Conservation (phyloP, 176 grass and related monocot genomes). For the Juncus inflexus region DNA sequence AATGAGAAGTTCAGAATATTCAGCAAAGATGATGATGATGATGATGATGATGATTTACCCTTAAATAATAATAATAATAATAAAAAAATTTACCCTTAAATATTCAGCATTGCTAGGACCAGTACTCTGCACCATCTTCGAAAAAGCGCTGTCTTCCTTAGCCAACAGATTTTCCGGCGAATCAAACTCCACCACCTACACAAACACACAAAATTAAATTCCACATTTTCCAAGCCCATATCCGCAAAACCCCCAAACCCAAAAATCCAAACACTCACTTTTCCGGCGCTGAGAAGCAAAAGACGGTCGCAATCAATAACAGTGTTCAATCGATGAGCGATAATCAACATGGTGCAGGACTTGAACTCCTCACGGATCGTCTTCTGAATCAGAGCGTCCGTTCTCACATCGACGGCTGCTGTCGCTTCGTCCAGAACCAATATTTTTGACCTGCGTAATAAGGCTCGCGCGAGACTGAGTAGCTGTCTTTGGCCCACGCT, state of each 20-base stretch:
- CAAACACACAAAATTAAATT: constrained; percentile 20
- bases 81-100: constrained; percentile 51
- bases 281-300: constrained; percentile 79
- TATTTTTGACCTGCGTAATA: constrained; percentile 90
- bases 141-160: constrained; percentile 86
- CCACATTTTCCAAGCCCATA: no score
- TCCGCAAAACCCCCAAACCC: neutral
- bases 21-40: no score
- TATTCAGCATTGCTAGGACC: constrained; percentile 92
- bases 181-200: constrained; percentile 91
- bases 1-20: no score
- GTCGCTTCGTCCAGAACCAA: constrained; percentile 98
- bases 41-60: no score
- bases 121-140: constrained; percentile 97
- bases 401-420: constrained; percentile 92
- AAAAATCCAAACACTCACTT: constrained; percentile 48
- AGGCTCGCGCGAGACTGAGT: constrained; percentile 86
- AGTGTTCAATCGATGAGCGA: constrained; percentile 90
- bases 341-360: constrained; percentile 97
- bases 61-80: no score
- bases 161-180: constrained; percentile 78
- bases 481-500: constrained; percentile 94
- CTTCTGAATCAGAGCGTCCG: constrained; percentile 98
- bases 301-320: constrained; percentile 91
- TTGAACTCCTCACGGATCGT: constrained; percentile 99